Percentiles rank a stretch among this genome's conserved stretches.
Evolutionary conservation across 352 stramenopile genomes (phyloP).

Genomic region (Phytopythium delawarense): DNA sequence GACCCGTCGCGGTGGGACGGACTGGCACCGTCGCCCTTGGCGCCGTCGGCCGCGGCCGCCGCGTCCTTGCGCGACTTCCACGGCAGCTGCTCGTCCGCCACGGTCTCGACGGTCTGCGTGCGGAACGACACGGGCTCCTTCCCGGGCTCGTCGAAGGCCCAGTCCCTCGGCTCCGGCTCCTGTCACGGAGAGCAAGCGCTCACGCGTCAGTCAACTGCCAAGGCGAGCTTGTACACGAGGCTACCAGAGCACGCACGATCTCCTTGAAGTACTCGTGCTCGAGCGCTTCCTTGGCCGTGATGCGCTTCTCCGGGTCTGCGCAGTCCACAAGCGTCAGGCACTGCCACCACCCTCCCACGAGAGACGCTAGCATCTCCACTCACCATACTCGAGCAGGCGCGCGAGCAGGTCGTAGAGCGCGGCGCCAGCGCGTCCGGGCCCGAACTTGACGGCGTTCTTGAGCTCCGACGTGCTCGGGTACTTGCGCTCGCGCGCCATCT

Average conservation of each 20-base stretch:
- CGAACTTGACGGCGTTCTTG: constrained; percentile 85
- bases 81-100: constrained; percentile 67
- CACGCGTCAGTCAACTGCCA: background rate
- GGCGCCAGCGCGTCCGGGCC: constrained; percentile 55
- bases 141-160: constrained; percentile 82
- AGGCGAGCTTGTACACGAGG: too few species aligned
- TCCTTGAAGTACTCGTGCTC: constrained; percentile 93
- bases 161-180: constrained; percentile 83
- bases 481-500: constrained; percentile 83
- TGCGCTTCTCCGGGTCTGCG: constrained; percentile 83
- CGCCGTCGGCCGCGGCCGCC: constrained; percentile 14
- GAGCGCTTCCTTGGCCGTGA: constrained; percentile 89
- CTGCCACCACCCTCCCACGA: constrained; percentile 1
- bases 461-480: constrained; percentile 81
- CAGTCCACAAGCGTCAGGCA: constrained; percentile 1
- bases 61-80: constrained; percentile 67
- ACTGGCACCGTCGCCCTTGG: constrained; percentile 12
- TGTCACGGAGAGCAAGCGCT: constrained; percentile 14
- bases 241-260: constrained; percentile 49
- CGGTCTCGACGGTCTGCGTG: constrained; percentile 73
- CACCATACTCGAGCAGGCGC: constrained; percentile 79
- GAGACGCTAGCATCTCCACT: constrained; percentile 1
- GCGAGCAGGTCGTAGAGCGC: constrained; percentile 78
- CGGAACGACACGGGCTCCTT: constrained; percentile 86
- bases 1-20: constrained; percentile 21